These are phyloP conservation scores for Scutellaria barbata DNA, from an alignment of 257 asterid genomes.

Conservation along the genomic window DNA sequence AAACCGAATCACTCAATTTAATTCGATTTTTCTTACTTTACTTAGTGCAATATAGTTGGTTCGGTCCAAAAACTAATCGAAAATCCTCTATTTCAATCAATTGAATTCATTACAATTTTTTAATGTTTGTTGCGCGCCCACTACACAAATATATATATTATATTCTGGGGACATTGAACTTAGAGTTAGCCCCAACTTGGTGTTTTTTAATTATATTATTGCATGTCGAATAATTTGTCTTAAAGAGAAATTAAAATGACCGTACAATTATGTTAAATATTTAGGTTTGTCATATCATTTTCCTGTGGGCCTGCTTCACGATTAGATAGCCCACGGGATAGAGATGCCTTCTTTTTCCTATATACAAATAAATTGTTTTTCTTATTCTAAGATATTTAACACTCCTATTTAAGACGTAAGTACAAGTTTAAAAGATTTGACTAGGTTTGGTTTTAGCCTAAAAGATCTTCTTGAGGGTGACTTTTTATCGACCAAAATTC, in stretches of 20 bases:
- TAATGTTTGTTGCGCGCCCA: too few relatives aligned
- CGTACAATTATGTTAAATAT: not conserved
- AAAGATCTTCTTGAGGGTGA: too few relatives aligned
- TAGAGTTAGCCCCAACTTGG: slow-evolving; percentile 26
- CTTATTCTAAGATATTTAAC: slow-evolving; percentile 11
- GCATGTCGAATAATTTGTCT: not conserved
- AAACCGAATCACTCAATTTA: too few relatives aligned
- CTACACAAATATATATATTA: not conserved
- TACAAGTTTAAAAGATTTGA: not conserved
- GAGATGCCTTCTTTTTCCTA: not conserved
- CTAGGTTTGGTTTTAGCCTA: not conserved
- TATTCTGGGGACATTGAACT: slow-evolving; percentile 24
- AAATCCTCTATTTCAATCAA: too few relatives aligned
- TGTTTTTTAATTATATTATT: slow-evolving; percentile 9
- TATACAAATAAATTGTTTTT: not conserved
- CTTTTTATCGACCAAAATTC: too few relatives aligned
- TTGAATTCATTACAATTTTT: too few relatives aligned
- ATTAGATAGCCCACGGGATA: slow-evolving; percentile 23
- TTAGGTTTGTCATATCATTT: slow-evolving; percentile 20
- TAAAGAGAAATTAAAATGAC: not conserved
- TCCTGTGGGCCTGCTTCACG: slow-evolving; percentile 9
- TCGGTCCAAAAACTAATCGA: not conserved
- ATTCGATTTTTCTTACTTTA: too few relatives aligned
- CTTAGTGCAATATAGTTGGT: too few relatives aligned
- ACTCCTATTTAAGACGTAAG: slow-evolving; percentile 9